phyloP scores from a whole-genome alignment of 192 early-diverging fungal genomes.

The Cetraspora pellucida region DNA sequence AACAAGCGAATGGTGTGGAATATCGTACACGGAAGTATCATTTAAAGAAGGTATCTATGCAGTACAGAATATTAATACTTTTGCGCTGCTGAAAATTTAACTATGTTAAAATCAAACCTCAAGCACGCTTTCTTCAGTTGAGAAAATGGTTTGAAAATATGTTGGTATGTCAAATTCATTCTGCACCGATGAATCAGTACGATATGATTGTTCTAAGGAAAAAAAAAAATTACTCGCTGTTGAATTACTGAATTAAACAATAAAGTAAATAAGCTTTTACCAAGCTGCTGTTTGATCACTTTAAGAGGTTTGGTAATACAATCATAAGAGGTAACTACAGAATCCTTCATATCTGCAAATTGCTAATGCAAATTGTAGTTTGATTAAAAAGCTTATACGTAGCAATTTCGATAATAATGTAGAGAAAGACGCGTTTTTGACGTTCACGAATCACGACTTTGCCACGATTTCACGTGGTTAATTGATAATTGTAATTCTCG shows the following conservation, averaged over 20 bases:
- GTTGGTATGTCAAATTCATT: conserved; percentile 42
- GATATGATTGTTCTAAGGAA: conserved; percentile 35
- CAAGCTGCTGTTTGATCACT: neutral
- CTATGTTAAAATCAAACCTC: conserved; percentile 33
- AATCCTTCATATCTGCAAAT: too few relatives aligned
- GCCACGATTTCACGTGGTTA: too few relatives aligned
- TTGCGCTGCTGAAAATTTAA: neutral
- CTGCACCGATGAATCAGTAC: neutral
- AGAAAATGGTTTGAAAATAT: conserved; percentile 40
- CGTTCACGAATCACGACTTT: too few relatives aligned
- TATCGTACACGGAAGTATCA: conserved; percentile 34
- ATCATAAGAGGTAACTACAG: neutral
- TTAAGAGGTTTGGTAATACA: conserved; percentile 18
- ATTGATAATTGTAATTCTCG: too few relatives aligned
- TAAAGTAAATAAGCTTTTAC: neutral
- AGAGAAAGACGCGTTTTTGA: too few relatives aligned
- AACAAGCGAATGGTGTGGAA: conserved; percentile 54
- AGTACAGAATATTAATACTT: neutral
- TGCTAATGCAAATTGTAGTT: too few relatives aligned
- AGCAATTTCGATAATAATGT: too few relatives aligned
- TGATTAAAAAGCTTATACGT: too few relatives aligned
- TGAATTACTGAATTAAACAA: neutral
- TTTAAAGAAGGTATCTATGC: conserved; percentile 51
- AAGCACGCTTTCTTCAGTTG: conserved; percentile 36
- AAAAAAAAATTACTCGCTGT: neutral